phyloP scores from a whole-genome alignment of 306 rosid genomes.

The Cucumis hystrix region DNA sequence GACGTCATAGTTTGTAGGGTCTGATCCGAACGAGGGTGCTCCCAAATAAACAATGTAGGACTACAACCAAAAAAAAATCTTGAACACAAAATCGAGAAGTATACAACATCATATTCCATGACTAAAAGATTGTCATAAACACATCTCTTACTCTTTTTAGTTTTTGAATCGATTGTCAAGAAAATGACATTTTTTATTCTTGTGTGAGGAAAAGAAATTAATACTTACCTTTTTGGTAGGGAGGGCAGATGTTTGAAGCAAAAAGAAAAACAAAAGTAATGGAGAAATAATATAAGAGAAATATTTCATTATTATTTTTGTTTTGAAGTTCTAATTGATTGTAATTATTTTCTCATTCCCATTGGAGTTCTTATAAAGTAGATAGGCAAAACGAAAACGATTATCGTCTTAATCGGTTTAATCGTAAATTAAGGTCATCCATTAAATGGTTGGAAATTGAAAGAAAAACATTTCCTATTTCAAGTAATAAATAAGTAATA shows the following conservation, averaged over 20 bases:
- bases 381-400: neutral
- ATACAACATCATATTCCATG: too few relatives aligned
- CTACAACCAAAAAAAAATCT: constrained; percentile 9
- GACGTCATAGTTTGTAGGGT: constrained; percentile 9
- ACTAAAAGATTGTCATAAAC: too few relatives aligned
- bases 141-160: too few relatives aligned
- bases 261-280: constrained; percentile 18
- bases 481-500: neutral
- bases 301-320: neutral
- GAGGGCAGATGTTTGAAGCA: constrained; percentile 13
- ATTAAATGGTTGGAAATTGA: neutral
- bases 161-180: too few relatives aligned
- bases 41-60: constrained; percentile 73
- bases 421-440: neutral
- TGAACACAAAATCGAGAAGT: too few relatives aligned
- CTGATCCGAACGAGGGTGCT: constrained; percentile 21
- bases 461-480: neutral
- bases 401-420: neutral
- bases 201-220: neutral
- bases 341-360: neutral
- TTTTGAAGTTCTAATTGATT: neutral
- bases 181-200: too few relatives aligned
- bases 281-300: constrained; percentile 3
- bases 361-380: neutral
- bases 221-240: constrained; percentile 31